Base-by-base conservation (phyloP, 2,329 filamentous ascomycete genomes). In the Sclerotinia nivalis region DNA sequence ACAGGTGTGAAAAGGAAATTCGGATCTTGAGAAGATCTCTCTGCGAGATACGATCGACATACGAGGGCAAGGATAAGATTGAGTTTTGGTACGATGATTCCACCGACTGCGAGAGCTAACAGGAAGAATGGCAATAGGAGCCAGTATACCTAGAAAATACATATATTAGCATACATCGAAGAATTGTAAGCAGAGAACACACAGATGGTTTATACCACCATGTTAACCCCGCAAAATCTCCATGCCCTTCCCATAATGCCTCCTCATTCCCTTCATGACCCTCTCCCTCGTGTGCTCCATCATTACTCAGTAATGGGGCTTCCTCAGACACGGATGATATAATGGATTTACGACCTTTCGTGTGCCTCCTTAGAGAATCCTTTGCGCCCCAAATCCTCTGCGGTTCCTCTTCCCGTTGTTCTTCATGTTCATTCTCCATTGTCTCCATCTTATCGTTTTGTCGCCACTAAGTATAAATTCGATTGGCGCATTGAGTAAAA, bases 61-160 rank as follows among this genome's bases (percentile, higher is more conserved):
- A 98, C 88, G 40, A 99, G 84, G 70, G 90, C 86, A 72, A 97
- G 85, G 72, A 97, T 93, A 80, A 97, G 82, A 77, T 97, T 97
- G 72, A 97, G 84, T 79, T 91, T 96, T 13, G 95, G 94, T 12
- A 97, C 92, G 10, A 96, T 84, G 9, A 92, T 87, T 69, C 93
- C 93, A 45, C 95, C 96, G 79, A 96, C 95, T 0, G 94, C 93
- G 68, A 96, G 83, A 0, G 93, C 93, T 78, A 93, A 95, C 58
- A 97, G 80, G 69, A 91, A 84, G 80, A 94, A 96, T 0, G 93
- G 92, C 0, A 87, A 88, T 10, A 98, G 80, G 6, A 98, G 84
- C 92, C 93, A 98, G 80, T 85, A 92, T 66, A 96, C 87, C 92
- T 92, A 71, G 47, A 20, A 20, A 43, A n/a, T 1, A 20, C 28